Base-by-base conservation (phyloP, 768 basidiomycete genomes). In the Mycena vulgaris region DNA sequence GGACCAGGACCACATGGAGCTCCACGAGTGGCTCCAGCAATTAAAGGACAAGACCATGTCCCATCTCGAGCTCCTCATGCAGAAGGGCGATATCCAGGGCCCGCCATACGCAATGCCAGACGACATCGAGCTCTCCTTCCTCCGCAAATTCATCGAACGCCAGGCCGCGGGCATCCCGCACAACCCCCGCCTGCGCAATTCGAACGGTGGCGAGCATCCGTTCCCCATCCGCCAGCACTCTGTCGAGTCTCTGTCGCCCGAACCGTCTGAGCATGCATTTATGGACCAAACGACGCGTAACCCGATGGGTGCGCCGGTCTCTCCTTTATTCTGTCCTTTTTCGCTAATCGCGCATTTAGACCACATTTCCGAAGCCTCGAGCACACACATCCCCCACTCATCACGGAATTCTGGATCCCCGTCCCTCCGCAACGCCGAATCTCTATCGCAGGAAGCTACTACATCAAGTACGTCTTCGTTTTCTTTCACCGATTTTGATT, bases 41-140 rank as follows among this genome's bases (percentile, higher is more conserved):
- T 84, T 95, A 74, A 95, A 95, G 79, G 93, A 95, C 81, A 95
- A 94, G 80, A 93, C 92, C 59, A 95, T 95, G 93, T 92, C 93
- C 53, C 93, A 95, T 81, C 86, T 95, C 51, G 93, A 95, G 79
- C 86, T 94, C 3, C 89, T 94, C 74, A 94, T 95, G 92, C 93
- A 94, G 78, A 94, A 94, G 76, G 92, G 93, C 76, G 93, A 95
- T 71, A 95, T 95, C 33, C 92, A 90, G 76, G 93, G 93, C 21
- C 93, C 93, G 3, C 93, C 93, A 27, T 94, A 94, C 79, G 75
- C 87, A 68, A 95, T 95, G 93, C 87, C 92, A 13, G 93, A 94
- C 75, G 89, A 93, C 73, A 79, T 93, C 77, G 93, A 95, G 75
- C 85, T 95, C 68, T 80, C 90, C 0, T 95, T 94, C 81, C 87